Evolutionary conservation across 129 eudicot genomes (phyloP).

Genomic region (Apium graveolens): DNA sequence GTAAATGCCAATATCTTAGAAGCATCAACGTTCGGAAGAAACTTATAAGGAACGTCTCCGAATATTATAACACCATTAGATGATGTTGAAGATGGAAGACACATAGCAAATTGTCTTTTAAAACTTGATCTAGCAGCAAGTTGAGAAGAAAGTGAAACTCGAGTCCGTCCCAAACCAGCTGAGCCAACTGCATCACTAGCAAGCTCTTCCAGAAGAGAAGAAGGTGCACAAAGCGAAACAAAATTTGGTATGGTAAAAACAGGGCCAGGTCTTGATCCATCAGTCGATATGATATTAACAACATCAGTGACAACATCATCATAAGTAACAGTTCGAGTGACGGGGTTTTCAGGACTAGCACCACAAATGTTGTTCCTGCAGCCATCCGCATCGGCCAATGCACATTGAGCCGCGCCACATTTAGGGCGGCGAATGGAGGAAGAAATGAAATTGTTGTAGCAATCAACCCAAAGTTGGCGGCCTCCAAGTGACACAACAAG

Average conservation of each 20-base stretch:
- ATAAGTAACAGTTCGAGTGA: background rate
- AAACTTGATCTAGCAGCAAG: background rate
- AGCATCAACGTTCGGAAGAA: slow-evolving; percentile 14
- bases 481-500: slow-evolving; percentile 13
- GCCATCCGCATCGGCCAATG: background rate
- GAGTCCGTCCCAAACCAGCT: slow-evolving; percentile 13
- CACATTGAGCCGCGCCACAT: background rate
- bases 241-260: background rate
- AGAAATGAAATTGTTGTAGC: slow-evolving; percentile 8
- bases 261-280: slow-evolving; percentile 7
- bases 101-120: slow-evolving; percentile 10
- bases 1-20: slow-evolving; percentile 25
- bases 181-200: slow-evolving; percentile 4
- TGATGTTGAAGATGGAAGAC: slow-evolving; percentile 5
- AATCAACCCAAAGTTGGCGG: slow-evolving; percentile 9
- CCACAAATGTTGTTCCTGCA: background rate
- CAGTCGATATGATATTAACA: background rate
- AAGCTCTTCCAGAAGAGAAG: background rate
- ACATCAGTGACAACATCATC: background rate
- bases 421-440: background rate
- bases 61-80: slow-evolving; percentile 21
- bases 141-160: slow-evolving; percentile 1
- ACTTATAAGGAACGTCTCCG: slow-evolving; percentile 24
- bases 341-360: slow-evolving; percentile 7
- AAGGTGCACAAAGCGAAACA: background rate